phyloP scores from a whole-genome alignment of 345 rosid genomes.

The Populus davidiana region DNA sequence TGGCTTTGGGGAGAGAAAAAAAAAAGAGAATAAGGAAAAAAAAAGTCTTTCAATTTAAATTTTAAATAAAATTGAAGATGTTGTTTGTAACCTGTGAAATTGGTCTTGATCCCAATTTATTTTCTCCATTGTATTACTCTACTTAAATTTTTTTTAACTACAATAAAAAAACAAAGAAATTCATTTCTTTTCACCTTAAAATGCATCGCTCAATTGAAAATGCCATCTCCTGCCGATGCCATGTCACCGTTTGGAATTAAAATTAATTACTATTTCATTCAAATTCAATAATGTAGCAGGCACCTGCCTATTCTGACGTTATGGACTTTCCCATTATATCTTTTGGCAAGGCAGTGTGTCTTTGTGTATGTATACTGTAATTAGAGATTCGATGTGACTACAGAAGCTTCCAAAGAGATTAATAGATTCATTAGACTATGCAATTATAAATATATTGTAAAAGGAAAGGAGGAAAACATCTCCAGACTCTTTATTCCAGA shows the following conservation, averaged over 20 bases:
- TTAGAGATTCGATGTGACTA: background rate
- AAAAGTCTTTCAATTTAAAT: accelerated
- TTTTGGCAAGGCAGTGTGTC: background rate
- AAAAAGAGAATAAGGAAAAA: accelerated
- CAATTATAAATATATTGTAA: background rate
- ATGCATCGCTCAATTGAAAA: background rate
- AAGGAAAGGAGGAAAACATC: slow-evolving; percentile 1
- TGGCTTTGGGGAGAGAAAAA: too few species aligned
- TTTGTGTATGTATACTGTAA: background rate
- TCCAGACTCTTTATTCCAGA: background rate
- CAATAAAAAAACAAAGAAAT: too few species aligned
- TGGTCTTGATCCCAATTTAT: too few species aligned
- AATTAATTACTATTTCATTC: background rate
- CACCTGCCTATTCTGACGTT: background rate
- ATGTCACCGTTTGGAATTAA: background rate
- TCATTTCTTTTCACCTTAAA: background rate
- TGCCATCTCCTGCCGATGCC: background rate
- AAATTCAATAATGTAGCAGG: background rate
- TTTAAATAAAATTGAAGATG: too few species aligned
- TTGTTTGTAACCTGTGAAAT: too few species aligned
- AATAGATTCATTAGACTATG: background rate
- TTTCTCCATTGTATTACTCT: too few species aligned
- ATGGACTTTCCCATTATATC: background rate
- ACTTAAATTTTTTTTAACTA: too few species aligned
- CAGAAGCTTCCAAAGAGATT: background rate